These are phyloP conservation scores for Clathrospora elynae DNA, from an alignment of 2,329 filamentous ascomycete species.

Conservation along the genomic window DNA sequence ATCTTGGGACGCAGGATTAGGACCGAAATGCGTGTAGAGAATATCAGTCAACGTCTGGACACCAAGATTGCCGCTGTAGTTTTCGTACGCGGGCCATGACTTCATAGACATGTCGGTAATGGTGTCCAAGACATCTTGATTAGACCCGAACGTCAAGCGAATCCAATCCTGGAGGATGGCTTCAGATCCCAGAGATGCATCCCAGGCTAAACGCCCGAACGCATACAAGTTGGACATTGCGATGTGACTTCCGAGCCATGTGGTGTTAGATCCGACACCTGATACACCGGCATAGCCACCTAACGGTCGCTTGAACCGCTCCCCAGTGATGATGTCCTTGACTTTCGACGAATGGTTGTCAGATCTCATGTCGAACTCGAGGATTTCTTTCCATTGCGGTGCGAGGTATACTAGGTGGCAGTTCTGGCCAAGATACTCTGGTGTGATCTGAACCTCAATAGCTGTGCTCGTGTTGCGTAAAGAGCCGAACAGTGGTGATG, in stretches of 20 bases:
- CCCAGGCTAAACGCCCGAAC: slow-evolving; percentile 70
- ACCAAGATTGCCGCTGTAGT: slow-evolving; percentile 72
- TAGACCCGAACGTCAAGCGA: slow-evolving; percentile 66
- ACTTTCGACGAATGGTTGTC: slow-evolving; percentile 62
- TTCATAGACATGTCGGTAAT: slow-evolving; percentile 68
- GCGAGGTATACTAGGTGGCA: slow-evolving; percentile 70
- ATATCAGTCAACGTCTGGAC: slow-evolving; percentile 73
- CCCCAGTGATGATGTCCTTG: slow-evolving; percentile 65
- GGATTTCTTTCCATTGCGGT: slow-evolving; percentile 70
- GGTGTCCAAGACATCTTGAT: slow-evolving; percentile 61
- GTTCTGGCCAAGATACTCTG: slow-evolving; percentile 75
- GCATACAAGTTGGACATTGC: slow-evolving; percentile 71
- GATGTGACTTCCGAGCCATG: slow-evolving; percentile 72
- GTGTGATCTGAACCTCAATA: slow-evolving; percentile 69
- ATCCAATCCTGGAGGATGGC: slow-evolving; percentile 68
- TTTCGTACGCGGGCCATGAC: slow-evolving; percentile 73
- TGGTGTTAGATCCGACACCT: slow-evolving; percentile 68
- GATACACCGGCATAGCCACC: slow-evolving; percentile 70
- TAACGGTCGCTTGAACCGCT: slow-evolving; percentile 61
- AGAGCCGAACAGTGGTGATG: slow-evolving; percentile 67
- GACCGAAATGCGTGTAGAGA: slow-evolving; percentile 68
- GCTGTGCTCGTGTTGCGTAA: slow-evolving; percentile 56
- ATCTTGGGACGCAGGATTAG: slow-evolving; percentile 69
- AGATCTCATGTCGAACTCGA: slow-evolving; percentile 70
- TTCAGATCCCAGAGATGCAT: slow-evolving; percentile 57